phyloP scores from a whole-genome alignment of 495 filamentous ascomycete species.

The Trichoderma asperelloides region DNA sequence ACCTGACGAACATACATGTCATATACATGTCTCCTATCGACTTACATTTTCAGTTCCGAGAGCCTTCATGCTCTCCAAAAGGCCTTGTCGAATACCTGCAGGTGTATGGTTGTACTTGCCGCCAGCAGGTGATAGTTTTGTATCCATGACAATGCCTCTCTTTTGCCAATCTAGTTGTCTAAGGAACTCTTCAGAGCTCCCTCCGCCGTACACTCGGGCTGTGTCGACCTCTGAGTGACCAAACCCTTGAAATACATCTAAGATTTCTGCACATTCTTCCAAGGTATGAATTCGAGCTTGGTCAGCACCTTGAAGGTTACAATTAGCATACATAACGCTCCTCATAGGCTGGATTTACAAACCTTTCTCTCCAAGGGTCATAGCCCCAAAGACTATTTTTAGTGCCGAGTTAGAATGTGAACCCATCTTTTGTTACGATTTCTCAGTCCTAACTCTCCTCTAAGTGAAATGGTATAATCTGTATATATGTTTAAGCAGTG shows the following conservation, averaged over 20 bases:
- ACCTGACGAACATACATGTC: not conserved
- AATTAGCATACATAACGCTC: not conserved
- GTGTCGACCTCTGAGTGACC: slow-evolving; percentile 53
- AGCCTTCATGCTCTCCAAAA: slow-evolving; percentile 31
- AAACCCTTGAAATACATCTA: slow-evolving; percentile 37
- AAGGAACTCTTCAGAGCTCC: slow-evolving; percentile 42
- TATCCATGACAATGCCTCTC: slow-evolving; percentile 42
- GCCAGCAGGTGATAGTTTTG: slow-evolving; percentile 39
- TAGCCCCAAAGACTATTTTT: slow-evolving; percentile 14
- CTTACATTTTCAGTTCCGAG: slow-evolving; percentile 30
- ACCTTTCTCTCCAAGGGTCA: slow-evolving; percentile 14
- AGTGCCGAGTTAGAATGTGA: slow-evolving; percentile 10
- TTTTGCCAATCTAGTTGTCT: slow-evolving; percentile 37
- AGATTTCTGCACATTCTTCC: slow-evolving; percentile 11
- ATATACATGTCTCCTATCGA: not conserved
- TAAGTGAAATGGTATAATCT: too few species aligned
- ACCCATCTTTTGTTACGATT: not conserved
- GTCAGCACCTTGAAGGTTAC: slow-evolving; percentile 4
- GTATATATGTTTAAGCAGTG: too few species aligned
- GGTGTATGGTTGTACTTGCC: slow-evolving; percentile 10
- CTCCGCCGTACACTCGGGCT: slow-evolving; percentile 42
- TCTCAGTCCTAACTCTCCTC: not conserved
- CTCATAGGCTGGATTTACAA: not conserved
- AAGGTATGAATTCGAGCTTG: slow-evolving; percentile 13
- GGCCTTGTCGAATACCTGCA: not conserved